Evolutionary conservation across 257 asterid species (phyloP).

Genomic region (Cynanchum wilfordii): DNA sequence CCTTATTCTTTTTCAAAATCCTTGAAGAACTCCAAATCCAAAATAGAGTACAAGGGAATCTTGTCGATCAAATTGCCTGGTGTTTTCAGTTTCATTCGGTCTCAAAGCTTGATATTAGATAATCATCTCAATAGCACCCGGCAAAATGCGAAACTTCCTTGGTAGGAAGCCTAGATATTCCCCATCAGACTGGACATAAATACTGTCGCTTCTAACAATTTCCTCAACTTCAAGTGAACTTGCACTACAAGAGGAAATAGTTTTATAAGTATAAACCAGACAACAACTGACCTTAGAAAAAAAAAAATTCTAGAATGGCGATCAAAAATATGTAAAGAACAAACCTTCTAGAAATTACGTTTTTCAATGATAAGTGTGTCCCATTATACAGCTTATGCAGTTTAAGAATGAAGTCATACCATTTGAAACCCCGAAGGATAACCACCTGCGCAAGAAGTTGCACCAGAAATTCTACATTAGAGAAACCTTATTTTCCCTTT

Average conservation of each 20-base stretch:
- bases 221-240: constrained; percentile 67
- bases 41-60: background rate
- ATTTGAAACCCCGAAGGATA: constrained; percentile 76
- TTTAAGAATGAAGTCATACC: constrained; percentile 75
- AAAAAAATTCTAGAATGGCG: background rate
- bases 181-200: constrained; percentile 88
- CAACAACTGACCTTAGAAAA: background rate
- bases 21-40: background rate
- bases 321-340: background rate
- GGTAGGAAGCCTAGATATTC: constrained; percentile 84
- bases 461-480: constrained; percentile 8
- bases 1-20: background rate
- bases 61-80: background rate
- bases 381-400: constrained; percentile 77
- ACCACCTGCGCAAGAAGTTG: constrained; percentile 50
- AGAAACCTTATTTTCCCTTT: too few species aligned
- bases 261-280: background rate
- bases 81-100: background rate
- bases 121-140: constrained; percentile 64
- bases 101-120: constrained; percentile 24
- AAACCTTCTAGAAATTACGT: constrained; percentile 77
- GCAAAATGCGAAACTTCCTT: constrained; percentile 52
- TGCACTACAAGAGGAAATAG: constrained; percentile 38
- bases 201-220: constrained; percentile 36
- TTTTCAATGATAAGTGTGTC: constrained; percentile 73